Evolutionary conservation across 164 flowering plant genomes (phyloP).

Genomic region (Stephania japonica): DNA sequence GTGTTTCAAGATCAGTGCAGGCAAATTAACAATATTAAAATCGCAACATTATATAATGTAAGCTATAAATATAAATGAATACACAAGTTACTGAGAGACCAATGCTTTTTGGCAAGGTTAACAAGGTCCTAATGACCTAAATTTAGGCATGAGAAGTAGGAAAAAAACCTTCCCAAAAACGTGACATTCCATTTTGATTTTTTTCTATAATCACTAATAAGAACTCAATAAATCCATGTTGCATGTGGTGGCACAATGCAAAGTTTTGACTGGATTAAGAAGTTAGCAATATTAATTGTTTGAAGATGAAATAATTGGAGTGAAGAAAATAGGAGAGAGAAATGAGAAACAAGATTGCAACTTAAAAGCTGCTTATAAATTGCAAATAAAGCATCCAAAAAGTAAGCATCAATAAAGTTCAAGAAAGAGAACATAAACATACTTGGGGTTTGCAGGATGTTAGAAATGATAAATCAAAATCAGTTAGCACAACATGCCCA

Average conservation of each 20-base stretch:
- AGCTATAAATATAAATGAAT: neutral
- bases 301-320: too few relatives aligned
- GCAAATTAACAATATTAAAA: neutral
- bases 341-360: neutral
- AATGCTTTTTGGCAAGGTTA: neutral
- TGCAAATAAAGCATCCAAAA: too few relatives aligned
- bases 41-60: neutral
- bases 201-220: neutral
- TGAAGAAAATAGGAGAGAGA: neutral
- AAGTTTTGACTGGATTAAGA: neutral
- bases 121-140: neutral
- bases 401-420: neutral
- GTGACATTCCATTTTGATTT: neutral
- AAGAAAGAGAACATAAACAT: conserved; percentile 14
- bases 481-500: conserved; percentile 81
- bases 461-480: conserved; percentile 89
- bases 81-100: neutral
- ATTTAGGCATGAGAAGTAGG: neutral
- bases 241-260: neutral
- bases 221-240: neutral
- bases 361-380: neutral
- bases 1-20: neutral
- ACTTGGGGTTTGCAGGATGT: conserved; percentile 82
- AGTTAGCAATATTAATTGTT: neutral
- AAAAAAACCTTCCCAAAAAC: neutral